phyloP scores from a whole-genome alignment of 805 yeast genomes.

The Metschnikowia colocasiae region DNA sequence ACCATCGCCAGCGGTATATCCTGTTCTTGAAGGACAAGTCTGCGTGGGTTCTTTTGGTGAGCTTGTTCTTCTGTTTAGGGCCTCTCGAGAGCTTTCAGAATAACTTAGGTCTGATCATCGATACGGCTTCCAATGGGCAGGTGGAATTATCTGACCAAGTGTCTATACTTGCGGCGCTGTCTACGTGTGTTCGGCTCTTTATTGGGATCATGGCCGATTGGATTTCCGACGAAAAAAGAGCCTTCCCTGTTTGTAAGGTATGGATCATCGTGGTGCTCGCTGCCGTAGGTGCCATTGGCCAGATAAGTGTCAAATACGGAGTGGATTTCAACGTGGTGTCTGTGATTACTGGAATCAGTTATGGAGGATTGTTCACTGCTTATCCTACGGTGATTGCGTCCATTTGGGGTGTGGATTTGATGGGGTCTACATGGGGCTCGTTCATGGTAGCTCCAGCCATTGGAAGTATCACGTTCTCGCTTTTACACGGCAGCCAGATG shows the following conservation, averaged over 20 bases:
- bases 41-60: constrained; percentile 58
- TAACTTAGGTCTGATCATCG: constrained; percentile 73
- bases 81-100: constrained; percentile 83
- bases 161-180: constrained; percentile 57
- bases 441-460: constrained; percentile 86
- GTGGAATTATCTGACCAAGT: constrained; percentile 45
- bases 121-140: constrained; percentile 27
- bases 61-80: constrained; percentile 69
- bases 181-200: constrained; percentile 65
- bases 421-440: constrained; percentile 92
- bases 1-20: constrained; percentile 33
- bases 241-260: constrained; percentile 29
- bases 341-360: constrained; percentile 59
- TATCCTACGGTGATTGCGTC: constrained; percentile 81
- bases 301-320: constrained; percentile 14
- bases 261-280: constrained; percentile 30
- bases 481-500: constrained; percentile 62
- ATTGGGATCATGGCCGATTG: constrained; percentile 71
- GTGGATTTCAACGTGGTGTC: constrained; percentile 30
- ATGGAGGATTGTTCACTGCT: constrained; percentile 83
- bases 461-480: constrained; percentile 67
- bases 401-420: constrained; percentile 82
- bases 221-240: constrained; percentile 31
- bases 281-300: constrained; percentile 32
- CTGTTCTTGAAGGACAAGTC: constrained; percentile 50